Evolutionary conservation across 1,139 yeast species (phyloP).

Genomic region (Suhomyces wounanorum): DNA sequence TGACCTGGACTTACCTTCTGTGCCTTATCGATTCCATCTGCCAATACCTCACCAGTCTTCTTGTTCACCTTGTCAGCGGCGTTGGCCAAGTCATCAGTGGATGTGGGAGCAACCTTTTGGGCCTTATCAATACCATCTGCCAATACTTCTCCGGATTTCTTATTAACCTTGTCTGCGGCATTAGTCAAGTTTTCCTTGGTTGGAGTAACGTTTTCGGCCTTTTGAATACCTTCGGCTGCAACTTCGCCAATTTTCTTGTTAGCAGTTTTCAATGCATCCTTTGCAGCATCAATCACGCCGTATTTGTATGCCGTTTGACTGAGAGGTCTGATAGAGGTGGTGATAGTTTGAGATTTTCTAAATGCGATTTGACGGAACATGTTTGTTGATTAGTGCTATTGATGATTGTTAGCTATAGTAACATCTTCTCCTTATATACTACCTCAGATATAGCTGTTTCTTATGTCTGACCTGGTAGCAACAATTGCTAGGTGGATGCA

Average conservation of each 20-base stretch:
- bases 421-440: background rate
- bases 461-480: slow-evolving; percentile 4
- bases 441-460: background rate
- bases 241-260: slow-evolving; percentile 34
- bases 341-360: slow-evolving; percentile 9
- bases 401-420: too few relatives aligned
- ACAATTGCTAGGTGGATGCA: slow-evolving; percentile 9
- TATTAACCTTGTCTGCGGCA: slow-evolving; percentile 17
- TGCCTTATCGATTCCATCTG: slow-evolving; percentile 28
- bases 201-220: slow-evolving; percentile 23
- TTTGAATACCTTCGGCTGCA: slow-evolving; percentile 29
- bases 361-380: slow-evolving; percentile 23
- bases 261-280: slow-evolving; percentile 36
- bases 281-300: slow-evolving; percentile 38
- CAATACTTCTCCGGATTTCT: slow-evolving; percentile 34
- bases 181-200: slow-evolving; percentile 15
- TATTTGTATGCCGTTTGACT: slow-evolving; percentile 17
- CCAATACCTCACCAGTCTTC: slow-evolving; percentile 36
- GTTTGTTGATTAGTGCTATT: too few relatives aligned
- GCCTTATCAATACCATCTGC: slow-evolving; percentile 31
- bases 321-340: slow-evolving; percentile 10
- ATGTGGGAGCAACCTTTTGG: slow-evolving; percentile 20
- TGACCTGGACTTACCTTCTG: slow-evolving; percentile 21
- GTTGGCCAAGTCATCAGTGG: slow-evolving; percentile 15
- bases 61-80: slow-evolving; percentile 18